Evolutionary conservation across 371 early-diverging fungal genomes (phyloP), one percentile per base, ranked within the genome.

Genomic region (Mucor racemosus): DNA sequence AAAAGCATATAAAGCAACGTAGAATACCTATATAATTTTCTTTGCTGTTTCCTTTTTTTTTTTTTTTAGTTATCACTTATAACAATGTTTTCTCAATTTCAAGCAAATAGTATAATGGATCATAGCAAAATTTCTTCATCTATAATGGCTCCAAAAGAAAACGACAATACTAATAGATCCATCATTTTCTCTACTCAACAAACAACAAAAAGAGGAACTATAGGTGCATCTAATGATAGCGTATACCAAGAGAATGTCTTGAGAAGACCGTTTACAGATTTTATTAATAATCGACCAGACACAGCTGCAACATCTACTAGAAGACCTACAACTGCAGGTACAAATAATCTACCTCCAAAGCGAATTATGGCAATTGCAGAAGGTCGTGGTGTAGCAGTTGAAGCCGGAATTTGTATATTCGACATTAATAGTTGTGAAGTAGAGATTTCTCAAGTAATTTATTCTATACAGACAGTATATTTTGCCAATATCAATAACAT

Each of bases 381-480:
- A 71, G 83, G 88, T 4, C 67, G 79, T 33, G 85, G 83, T 31
- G 68, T 80, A 15, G 74, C 86, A 17, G 67, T 69, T 34, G 91
- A 91, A 68, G 77, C 91, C 33, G 93, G 91, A 1, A 65, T 91
- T 41, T 91, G 91, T 40, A 71, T 86, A 39, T 77, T 91, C 60
- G 83, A 89, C 68, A 69, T 88, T 42, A 72, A 72, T 11, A 87
- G 85, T 3, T 88, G 87, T 66, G 91, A 91, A 70, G 80, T 85
- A 57, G 70, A 73, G 42, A 60, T 91, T 38, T 87, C 80, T 3
- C 91, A 92, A 79, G 92, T 85, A 73, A 39, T 46, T 38, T 31
- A 26, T 26, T 26, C 26, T 26, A 26, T 26, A 26, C 26, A 26
- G 26, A 26, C 3, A 26, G 26, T 3, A 3, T 26, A 38, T 38